These are phyloP conservation scores for Plasmodium relictum DNA, from an alignment of 169 alveolate genomes.

Conservation along the genomic window DNA sequence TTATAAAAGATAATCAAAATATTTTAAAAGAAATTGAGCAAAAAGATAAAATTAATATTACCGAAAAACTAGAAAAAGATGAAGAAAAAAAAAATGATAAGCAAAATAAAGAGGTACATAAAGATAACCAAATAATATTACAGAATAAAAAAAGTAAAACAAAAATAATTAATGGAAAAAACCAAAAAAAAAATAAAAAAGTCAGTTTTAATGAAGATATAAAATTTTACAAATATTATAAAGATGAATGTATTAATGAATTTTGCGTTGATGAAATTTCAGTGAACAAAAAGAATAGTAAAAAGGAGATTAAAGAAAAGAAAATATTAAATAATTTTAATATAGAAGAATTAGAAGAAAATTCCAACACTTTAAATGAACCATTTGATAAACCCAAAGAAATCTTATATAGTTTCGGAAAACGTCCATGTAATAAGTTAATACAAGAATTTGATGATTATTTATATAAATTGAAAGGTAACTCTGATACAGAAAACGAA, in stretches of 20 bases:
- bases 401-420: not conserved
- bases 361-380: not conserved
- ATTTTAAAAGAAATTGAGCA: not conserved
- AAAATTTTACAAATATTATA: conserved; percentile 20
- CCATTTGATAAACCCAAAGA: not conserved
- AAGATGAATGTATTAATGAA: conserved; percentile 14
- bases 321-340: not conserved
- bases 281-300: not conserved
- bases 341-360: not conserved
- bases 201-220: conserved; percentile 36
- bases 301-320: not conserved
- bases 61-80: not conserved
- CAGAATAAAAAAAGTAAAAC: not conserved
- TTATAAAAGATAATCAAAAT: not conserved
- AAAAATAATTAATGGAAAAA: not conserved
- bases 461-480: not conserved
- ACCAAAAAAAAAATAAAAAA: not conserved
- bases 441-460: not conserved
- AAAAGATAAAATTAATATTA: not conserved
- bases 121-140: not conserved
- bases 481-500: not conserved
- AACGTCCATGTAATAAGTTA: not conserved
- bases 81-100: not conserved
- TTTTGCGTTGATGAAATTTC: conserved; percentile 2
- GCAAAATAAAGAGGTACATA: not conserved